These are phyloP conservation scores for Aspergillus sp. DNA, from an alignment of 2,329 filamentous ascomycete genomes.

Conservation along the genomic window DNA sequence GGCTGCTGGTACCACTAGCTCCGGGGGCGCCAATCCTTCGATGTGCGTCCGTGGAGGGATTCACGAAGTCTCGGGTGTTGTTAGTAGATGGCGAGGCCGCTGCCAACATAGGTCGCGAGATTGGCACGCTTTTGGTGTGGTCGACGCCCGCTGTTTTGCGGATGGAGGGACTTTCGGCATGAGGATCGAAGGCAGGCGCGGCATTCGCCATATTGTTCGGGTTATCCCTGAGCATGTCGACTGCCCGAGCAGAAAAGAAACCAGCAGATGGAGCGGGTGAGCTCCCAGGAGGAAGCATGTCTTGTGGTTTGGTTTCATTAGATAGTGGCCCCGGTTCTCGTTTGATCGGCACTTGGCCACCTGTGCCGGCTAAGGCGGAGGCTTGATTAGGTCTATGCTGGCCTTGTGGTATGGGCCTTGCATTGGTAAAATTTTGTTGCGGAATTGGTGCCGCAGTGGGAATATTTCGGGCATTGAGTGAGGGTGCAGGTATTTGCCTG, in stretches of 20 bases:
- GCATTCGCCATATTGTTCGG: slow-evolving; percentile 40
- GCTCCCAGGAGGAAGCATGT: slow-evolving; percentile 28
- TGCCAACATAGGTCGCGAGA: slow-evolving; percentile 52
- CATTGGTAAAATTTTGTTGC: slow-evolving; percentile 22
- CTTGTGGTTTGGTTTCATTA: slow-evolving; percentile 18
- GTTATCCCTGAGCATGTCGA: slow-evolving; percentile 57
- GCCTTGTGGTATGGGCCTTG: slow-evolving; percentile 15
- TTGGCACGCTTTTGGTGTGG: slow-evolving; percentile 71
- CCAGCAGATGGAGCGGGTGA: slow-evolving; percentile 50
- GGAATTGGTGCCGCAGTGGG: slow-evolving; percentile 14
- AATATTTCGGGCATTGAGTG: slow-evolving; percentile 21
- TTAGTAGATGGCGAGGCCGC: slow-evolving; percentile 31
- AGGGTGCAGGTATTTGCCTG: slow-evolving; percentile 23
- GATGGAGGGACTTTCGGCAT: slow-evolving; percentile 78
- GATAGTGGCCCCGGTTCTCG: slow-evolving; percentile 19
- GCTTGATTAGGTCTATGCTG: slow-evolving; percentile 17
- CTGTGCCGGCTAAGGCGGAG: slow-evolving; percentile 9
- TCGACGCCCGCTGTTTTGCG: slow-evolving; percentile 86
- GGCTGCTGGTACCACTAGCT: slow-evolving; percentile 27
- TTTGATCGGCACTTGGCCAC: slow-evolving; percentile 24
- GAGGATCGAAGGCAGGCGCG: slow-evolving; percentile 66
- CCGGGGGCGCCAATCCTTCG: slow-evolving; percentile 38
- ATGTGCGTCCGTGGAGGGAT: slow-evolving; percentile 35
- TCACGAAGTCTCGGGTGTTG: slow-evolving; percentile 34
- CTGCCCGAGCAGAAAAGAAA: slow-evolving; percentile 71